phyloP scores from a whole-genome alignment of 768 basidiomycete genomes.

The Kwoniella mangroviensis region DNA sequence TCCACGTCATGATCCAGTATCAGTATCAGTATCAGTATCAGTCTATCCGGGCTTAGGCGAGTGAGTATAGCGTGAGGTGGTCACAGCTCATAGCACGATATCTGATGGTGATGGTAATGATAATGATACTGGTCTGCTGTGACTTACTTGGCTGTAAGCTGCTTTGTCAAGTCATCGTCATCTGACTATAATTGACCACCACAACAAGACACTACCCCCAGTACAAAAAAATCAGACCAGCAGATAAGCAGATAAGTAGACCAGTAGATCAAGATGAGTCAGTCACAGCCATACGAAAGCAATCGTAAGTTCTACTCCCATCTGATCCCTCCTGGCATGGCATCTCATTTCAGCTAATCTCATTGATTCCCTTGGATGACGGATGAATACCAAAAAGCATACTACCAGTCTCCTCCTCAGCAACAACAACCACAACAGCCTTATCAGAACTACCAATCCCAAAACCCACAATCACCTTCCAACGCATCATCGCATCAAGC shows the following conservation, averaged over 20 bases:
- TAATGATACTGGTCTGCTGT: too few relatives aligned
- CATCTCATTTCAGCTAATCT: neutral
- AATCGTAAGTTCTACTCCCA: conserved; percentile 13
- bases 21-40: conserved; percentile 4
- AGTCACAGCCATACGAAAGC: conserved; percentile 32
- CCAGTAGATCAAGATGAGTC: conserved; percentile 14
- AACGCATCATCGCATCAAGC: neutral
- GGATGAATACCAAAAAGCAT: neutral
- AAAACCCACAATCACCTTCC: neutral
- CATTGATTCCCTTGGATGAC: neutral
- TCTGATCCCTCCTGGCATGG: neutral
- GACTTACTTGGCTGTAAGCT: neutral
- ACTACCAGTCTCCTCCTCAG: conserved; percentile 12
- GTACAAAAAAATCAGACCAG: too few relatives aligned
- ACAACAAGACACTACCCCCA: neutral
- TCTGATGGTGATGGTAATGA: too few relatives aligned
- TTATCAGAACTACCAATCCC: conserved; percentile 1
- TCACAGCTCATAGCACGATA: neutral
- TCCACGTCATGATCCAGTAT: conserved; percentile 11
- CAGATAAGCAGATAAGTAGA: neutral
- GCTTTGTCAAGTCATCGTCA: neutral
- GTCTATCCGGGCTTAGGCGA: too few relatives aligned
- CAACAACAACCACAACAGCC: conserved; percentile 4
- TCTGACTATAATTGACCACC: neutral
- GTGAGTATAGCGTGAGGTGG: neutral